Evolutionary conservation across 768 basidiomycete species (phyloP).

Genomic region (Trametes cingulata): DNA sequence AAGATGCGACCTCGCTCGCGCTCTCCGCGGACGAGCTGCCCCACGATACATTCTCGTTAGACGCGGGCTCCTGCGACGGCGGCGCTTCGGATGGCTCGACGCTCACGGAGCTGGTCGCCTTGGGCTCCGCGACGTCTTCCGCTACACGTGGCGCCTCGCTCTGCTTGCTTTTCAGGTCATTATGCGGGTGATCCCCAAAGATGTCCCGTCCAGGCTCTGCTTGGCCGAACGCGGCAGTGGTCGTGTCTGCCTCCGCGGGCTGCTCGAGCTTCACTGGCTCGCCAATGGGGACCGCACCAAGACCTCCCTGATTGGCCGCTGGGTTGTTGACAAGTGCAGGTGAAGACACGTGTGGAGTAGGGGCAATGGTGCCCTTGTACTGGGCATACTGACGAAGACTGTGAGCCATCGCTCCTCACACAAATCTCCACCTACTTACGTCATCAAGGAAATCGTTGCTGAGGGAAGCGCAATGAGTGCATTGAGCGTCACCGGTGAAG

Average conservation of each 20-base stretch:
- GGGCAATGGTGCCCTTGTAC: constrained; percentile 43
- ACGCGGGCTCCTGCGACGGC: not conserved
- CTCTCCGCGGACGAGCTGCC: not conserved
- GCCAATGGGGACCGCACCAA: constrained; percentile 15
- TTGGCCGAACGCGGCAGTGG: constrained; percentile 47
- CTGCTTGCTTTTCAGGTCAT: constrained; percentile 49
- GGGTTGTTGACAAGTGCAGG: constrained; percentile 55
- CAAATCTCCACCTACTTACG: constrained; percentile 43
- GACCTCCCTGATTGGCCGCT: constrained; percentile 27
- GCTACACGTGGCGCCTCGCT: not conserved
- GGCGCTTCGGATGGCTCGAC: constrained; percentile 3
- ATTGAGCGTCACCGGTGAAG: not conserved
- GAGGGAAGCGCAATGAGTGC: not conserved
- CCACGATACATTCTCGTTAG: not conserved
- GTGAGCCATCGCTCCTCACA: constrained; percentile 1
- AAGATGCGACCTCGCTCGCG: not conserved
- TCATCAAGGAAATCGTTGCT: constrained; percentile 71
- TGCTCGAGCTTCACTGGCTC: constrained; percentile 7
- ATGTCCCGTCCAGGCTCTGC: constrained; percentile 77
- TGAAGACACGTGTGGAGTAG: constrained; percentile 41
- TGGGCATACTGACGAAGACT: constrained; percentile 51
- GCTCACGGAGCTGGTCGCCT: constrained; percentile 2
- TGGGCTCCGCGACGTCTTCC: not conserved
- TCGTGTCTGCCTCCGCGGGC: constrained; percentile 28
- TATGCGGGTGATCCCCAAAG: constrained; percentile 55